phyloP scores from a whole-genome alignment of 225 moss, liverwort and hornwort genomes.

The Bryoerythrophyllum caledonicum region DNA sequence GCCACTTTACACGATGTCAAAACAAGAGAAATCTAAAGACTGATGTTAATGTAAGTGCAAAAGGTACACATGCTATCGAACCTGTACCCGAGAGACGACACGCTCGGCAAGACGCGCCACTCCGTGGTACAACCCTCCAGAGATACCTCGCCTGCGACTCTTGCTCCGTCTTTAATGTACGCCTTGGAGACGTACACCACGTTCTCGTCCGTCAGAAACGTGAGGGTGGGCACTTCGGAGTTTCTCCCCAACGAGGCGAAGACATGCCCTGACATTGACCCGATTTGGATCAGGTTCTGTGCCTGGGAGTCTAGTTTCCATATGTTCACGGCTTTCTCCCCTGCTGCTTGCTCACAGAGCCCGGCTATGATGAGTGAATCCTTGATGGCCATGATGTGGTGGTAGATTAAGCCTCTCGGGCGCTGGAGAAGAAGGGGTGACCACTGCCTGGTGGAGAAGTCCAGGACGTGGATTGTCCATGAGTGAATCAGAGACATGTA shows the following conservation, averaged over 20 bases:
- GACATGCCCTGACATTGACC: conserved; percentile 36
- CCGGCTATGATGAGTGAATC: conserved; percentile 41
- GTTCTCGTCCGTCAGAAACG: conserved; percentile 43
- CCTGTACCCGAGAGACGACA: conserved; percentile 41
- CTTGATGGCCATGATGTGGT: conserved; percentile 43
- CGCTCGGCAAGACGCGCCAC: conserved; percentile 39
- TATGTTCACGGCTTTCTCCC: conserved; percentile 32
- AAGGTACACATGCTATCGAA: conserved; percentile 52
- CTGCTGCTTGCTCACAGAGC: conserved; percentile 23
- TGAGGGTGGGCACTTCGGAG: conserved; percentile 19
- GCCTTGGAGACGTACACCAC: conserved; percentile 37
- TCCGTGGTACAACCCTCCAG: conserved; percentile 31
- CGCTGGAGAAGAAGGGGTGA: conserved; percentile 18
- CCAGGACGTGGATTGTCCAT: conserved; percentile 41
- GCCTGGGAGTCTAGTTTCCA: conserved; percentile 39
- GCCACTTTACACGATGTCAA: not conserved
- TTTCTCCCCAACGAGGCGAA: conserved; percentile 28
- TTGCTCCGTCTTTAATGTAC: conserved; percentile 18
- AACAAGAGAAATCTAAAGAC: conserved; percentile 12
- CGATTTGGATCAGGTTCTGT: conserved; percentile 38
- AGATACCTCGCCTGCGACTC: conserved; percentile 40
- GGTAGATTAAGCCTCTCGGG: conserved; percentile 38
- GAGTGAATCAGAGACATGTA: conserved; percentile 41
- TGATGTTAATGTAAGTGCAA: conserved; percentile 43
- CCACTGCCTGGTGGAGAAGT: conserved; percentile 35